Conservation (phyloP, 164 flowering plant species). For the Houttuynia cordata region DNA sequence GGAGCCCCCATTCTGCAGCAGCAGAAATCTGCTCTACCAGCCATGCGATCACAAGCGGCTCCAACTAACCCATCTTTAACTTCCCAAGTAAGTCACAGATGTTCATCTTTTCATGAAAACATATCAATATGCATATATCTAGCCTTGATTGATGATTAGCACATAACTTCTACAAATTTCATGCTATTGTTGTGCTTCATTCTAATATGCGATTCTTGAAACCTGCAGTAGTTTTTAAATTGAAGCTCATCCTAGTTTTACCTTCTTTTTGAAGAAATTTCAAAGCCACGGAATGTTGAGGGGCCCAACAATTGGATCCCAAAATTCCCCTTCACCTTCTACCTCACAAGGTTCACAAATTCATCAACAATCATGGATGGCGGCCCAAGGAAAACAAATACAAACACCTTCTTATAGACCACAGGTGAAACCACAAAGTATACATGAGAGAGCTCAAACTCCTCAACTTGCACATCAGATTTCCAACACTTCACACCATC, state of each 20-base stretch:
- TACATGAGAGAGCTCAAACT: conserved; percentile 51
- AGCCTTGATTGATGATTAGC: not conserved
- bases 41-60: conserved; percentile 38
- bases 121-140: not conserved
- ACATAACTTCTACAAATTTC: not conserved
- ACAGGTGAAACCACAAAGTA: conserved; percentile 33
- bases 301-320: conserved; percentile 33
- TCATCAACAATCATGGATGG: conserved; percentile 66
- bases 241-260: not conserved
- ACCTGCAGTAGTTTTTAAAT: not conserved
- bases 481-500: conserved; percentile 30
- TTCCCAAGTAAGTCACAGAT: conserved; percentile 40
- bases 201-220: not conserved
- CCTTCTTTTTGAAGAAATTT: conserved; percentile 34
- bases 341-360: conserved; percentile 42
- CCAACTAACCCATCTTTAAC: conserved; percentile 29
- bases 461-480: conserved; percentile 39
- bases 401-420: conserved; percentile 47
- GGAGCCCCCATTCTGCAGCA: conserved; percentile 35
- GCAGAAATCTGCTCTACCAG: conserved; percentile 42
- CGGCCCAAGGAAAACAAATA: conserved; percentile 47
- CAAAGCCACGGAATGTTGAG: conserved; percentile 55
- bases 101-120: not conserved
- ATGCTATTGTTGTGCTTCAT: not conserved
- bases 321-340: conserved; percentile 34